Evolutionary conservation across 352 stramenopile species (phyloP).

Genomic region (Pythium monospermum): DNA sequence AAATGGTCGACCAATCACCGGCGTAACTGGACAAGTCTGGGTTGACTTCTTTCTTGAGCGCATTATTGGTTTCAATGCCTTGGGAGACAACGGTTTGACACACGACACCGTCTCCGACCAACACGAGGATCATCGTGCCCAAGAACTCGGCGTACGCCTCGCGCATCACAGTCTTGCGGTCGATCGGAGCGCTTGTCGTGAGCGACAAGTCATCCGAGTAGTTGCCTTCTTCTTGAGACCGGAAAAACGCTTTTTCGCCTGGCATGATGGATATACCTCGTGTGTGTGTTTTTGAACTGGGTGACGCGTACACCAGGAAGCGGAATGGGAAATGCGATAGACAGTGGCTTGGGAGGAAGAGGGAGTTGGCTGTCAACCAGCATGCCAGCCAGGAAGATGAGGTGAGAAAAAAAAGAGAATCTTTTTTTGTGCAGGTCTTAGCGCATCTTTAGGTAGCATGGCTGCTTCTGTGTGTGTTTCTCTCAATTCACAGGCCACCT

Average conservation of each 20-base stretch:
- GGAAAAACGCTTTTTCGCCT: constrained; percentile 29
- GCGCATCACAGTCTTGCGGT: constrained; percentile 23
- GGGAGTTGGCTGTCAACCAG: too few relatives aligned
- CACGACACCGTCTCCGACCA: constrained; percentile 29
- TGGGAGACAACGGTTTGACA: constrained; percentile 58
- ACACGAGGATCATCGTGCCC: constrained; percentile 28
- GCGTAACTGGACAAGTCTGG: constrained; percentile 45
- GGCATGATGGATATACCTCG: constrained; percentile 18
- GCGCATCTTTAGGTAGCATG: background rate
- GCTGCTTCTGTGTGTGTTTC: too few relatives aligned
- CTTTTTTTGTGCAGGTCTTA: constrained; percentile 1
- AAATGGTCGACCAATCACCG: constrained; percentile 67
- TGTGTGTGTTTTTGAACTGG: background rate
- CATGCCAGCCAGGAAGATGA: background rate
- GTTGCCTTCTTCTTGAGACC: constrained; percentile 22
- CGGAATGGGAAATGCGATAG: constrained; percentile 11
- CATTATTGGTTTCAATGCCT: constrained; percentile 47
- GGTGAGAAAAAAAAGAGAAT: background rate
- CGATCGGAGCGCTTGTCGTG: constrained; percentile 37
- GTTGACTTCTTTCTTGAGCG: constrained; percentile 41
- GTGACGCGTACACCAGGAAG: constrained; percentile 3
- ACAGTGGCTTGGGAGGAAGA: too few relatives aligned
- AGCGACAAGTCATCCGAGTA: constrained; percentile 45
- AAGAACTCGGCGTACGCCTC: constrained; percentile 30
- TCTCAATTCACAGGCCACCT: too few relatives aligned